Evolutionary conservation across 139 green algal genomes (phyloP), one percentile per base, ranked within the genome.

Genomic region (Pseudopediastrum boryanum): DNA sequence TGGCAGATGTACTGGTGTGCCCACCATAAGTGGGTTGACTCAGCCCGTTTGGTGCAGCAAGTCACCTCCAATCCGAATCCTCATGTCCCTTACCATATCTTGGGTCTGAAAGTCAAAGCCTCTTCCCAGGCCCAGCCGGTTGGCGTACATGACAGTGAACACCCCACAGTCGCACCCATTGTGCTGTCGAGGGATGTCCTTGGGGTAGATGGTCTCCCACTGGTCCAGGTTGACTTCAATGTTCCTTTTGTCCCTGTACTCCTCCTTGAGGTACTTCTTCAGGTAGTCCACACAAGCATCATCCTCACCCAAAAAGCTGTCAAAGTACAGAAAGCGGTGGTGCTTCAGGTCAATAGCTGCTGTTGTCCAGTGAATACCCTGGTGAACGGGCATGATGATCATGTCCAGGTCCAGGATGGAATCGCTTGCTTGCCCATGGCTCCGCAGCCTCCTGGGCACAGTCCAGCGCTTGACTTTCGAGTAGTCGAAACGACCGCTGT

Each of bases 151-250:
- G 61, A 95, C 85, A 5, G 89, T 75, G 84, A 97, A 97, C 4
- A 97, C 85, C 67, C 93, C 93, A 77, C 93, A 97, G 85, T 97
- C 93, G 74, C 72, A 91, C 38, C 92, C 88, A 64, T 97, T 97
- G 54, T 46, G 31, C 84, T 97, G 93, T 27, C 64, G 44, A 9
- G 93, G 93, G 25, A 95, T 88, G 78, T 83, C 48, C 31, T 58
- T 71, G 4, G 79, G 84, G 68, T 64, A 81, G 41, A 74, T 25
- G 23, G 62, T 43, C 0, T 48, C n/a, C 86, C 84, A 91, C 21
- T 12, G 10, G 31, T 36, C 31, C 3, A 25, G 50, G 66, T 77
- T 54, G n/a, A n/a, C n/a, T n/a, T n/a, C n/a, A n/a, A n/a, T n/a
- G n/a, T n/a, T n/a, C n/a, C n/a, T n/a, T n/a, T n/a, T n/a, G n/a